Percentiles rank a stretch among this genome's conserved stretches.
These are phyloP conservation scores for Populus trichocarpa DNA, from an alignment of 441 rosid genomes.

Conservation along the genomic window DNA sequence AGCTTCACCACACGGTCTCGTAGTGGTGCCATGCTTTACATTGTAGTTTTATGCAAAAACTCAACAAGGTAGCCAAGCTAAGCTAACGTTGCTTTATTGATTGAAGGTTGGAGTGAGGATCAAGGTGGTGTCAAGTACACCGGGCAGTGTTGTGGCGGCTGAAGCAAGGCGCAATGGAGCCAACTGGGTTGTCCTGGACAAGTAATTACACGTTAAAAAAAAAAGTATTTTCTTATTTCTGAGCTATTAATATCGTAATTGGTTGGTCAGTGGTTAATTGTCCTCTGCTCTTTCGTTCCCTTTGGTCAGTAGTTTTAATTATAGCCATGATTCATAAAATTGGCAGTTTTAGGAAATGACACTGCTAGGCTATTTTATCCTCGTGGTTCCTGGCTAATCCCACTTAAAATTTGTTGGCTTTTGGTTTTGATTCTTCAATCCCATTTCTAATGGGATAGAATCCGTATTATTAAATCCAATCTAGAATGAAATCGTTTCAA, in stretches of 20 bases:
- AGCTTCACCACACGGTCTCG: too few species aligned
- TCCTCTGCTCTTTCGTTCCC: background rate
- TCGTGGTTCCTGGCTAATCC: background rate
- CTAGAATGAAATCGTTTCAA: background rate
- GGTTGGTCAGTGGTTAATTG: conserved; percentile 15
- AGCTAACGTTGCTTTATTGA: conserved; percentile 16
- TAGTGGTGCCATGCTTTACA: too few species aligned
- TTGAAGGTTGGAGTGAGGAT: conserved; percentile 62
- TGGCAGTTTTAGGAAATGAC: background rate
- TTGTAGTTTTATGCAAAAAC: background rate
- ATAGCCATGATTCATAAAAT: background rate
- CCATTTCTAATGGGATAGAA: background rate
- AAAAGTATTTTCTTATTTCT: conserved; percentile 62
- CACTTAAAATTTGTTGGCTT: background rate
- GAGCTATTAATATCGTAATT: conserved; percentile 23
- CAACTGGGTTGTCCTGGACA: conserved; percentile 83
- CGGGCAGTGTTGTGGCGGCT: conserved; percentile 50
- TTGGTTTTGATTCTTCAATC: background rate
- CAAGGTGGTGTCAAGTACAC: conserved; percentile 54
- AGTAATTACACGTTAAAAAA: conserved; percentile 56
- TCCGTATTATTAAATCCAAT: background rate
- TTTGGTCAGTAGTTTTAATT: background rate
- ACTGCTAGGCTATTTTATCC: background rate
- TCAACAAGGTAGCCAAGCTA: background rate
- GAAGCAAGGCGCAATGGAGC: conserved; percentile 55